Percentiles rank a stretch among this genome's conserved stretches.
Conservation (phyloP, 1,284 basidiomycete genomes). For the Peniophora sp. region DNA sequence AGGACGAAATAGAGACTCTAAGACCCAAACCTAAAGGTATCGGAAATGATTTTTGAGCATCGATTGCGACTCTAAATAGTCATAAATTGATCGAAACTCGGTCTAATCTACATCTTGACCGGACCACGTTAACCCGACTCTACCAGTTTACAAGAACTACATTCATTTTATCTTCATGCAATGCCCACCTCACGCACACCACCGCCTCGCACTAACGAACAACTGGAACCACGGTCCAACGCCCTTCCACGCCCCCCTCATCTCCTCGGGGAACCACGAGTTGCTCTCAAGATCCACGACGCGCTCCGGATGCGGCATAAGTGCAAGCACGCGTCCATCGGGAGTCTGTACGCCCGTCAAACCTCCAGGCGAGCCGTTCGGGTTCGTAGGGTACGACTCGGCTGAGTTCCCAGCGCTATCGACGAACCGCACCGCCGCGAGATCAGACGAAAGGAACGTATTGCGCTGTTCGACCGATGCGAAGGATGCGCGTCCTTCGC, state of each 20-base stretch:
- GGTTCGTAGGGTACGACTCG: slow-evolving; percentile 84
- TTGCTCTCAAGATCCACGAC: slow-evolving; percentile 73
- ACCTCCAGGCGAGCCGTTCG: slow-evolving; percentile 86
- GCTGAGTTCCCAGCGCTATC: slow-evolving; percentile 63
- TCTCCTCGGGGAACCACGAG: slow-evolving; percentile 71
- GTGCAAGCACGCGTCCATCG: slow-evolving; percentile 81
- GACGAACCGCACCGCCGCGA: slow-evolving; percentile 73
- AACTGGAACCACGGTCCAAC: slow-evolving; percentile 91
- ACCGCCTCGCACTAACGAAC: slow-evolving; percentile 85
- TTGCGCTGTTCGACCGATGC: slow-evolving; percentile 29
- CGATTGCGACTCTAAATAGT: too few relatives aligned
- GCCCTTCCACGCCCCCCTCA: slow-evolving; percentile 54
- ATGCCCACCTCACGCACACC: slow-evolving; percentile 29
- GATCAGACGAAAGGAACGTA: slow-evolving; percentile 37
- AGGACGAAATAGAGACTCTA: too few relatives aligned
- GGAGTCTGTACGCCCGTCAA: slow-evolving; percentile 86
- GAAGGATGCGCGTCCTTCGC: slow-evolving; percentile 87
- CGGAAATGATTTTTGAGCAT: too few relatives aligned
- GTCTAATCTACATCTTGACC: too few relatives aligned
- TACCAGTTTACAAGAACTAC: too few relatives aligned
- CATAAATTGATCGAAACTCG: too few relatives aligned
- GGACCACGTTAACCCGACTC: too few relatives aligned
- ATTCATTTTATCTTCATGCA: too few relatives aligned
- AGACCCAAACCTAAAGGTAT: too few relatives aligned
- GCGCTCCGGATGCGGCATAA: slow-evolving; percentile 96